Base-by-base conservation (phyloP, 805 yeast genomes). In the Schizosaccharomyces lindneri region DNA sequence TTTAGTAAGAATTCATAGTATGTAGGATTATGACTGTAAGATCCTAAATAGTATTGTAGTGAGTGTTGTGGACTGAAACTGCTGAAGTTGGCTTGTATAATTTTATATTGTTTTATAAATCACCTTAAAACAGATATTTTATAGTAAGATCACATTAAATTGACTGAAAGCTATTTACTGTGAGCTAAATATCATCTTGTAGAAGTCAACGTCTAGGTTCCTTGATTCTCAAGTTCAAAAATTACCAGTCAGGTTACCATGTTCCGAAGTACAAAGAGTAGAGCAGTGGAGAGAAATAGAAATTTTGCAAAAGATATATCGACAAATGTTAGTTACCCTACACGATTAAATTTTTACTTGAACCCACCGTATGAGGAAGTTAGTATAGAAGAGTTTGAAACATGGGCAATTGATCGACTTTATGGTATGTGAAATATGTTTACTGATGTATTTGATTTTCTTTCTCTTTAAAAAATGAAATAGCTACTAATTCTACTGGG, bases 381-480 rank as follows among this genome's bases (percentile, higher is more conserved):
- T 67, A 87, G 97, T 0, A 72, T 93, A 19, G 97, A 89, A 65
- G 86, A 93, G 67, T 93, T 93, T 71, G 98, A 93, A 72, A 76
- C 78, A 4, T 93, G 97, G 96, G 97, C 97, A 4, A 83, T 93
- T 62, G 97, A 90, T 68, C 74, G 99, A 63, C 75, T 90, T 64
- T 82, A 84, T 68, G 65, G 66, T 64, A 57, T 5, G 59, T 29
- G 13, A n/a, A 19, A 9, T 15, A 13, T 29, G 36, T 11, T 51
- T 5, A 2, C 11, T 17, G 27, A n/a, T 48, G 17, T 6, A 15
- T 21, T 1, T 7, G 1, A 9, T 29, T 7, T 48, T 9, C 31
- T 24, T 27, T 36, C 13, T 19, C 17, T 46, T 2, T 46, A 9
- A 24, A 46, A 46, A 55, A 6, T 48, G 11, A 27, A 48, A 48